Conservation (phyloP, 2,329 filamentous ascomycete genomes). For the Metarhizium album region DNA sequence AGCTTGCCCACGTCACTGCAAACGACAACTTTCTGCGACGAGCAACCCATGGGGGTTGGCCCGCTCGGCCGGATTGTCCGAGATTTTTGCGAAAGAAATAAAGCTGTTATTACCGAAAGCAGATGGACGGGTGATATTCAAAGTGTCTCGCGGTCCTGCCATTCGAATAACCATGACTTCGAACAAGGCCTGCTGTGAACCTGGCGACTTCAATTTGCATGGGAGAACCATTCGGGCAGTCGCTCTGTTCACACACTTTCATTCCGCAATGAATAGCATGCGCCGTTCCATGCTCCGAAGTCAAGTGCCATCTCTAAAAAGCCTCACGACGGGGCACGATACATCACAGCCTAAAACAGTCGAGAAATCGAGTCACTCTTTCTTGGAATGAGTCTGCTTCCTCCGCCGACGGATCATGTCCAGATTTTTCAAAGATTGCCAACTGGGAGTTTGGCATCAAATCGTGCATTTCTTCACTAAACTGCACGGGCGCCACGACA, state of each 20-base stretch:
- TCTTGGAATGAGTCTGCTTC: constrained; percentile 12
- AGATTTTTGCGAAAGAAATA: too few relatives aligned
- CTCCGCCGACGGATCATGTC: constrained; percentile 12
- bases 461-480: constrained; percentile 11
- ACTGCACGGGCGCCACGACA: constrained; percentile 11
- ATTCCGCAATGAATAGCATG: not conserved
- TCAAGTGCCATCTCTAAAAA: not conserved
- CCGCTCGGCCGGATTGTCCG: too few relatives aligned
- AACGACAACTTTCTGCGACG: too few relatives aligned
- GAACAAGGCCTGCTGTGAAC: too few relatives aligned
- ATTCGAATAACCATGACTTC: too few relatives aligned
- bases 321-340: not conserved
- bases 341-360: constrained; percentile 4
- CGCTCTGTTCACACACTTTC: not conserved
- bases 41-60: too few relatives aligned
- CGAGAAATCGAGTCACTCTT: constrained; percentile 2
- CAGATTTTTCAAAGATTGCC: constrained; percentile 13
- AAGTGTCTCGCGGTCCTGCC: too few relatives aligned
- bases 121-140: too few relatives aligned
- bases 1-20: too few relatives aligned
- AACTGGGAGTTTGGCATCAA: constrained; percentile 11
- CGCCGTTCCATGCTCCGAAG: not conserved
- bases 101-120: too few relatives aligned
- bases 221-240: not conserved
- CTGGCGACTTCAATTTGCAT: too few relatives aligned